Evolutionary conservation across 2,329 filamentous ascomycete genomes (phyloP), one percentile per base, ranked within the genome.

Genomic region (Dothistroma pini): DNA sequence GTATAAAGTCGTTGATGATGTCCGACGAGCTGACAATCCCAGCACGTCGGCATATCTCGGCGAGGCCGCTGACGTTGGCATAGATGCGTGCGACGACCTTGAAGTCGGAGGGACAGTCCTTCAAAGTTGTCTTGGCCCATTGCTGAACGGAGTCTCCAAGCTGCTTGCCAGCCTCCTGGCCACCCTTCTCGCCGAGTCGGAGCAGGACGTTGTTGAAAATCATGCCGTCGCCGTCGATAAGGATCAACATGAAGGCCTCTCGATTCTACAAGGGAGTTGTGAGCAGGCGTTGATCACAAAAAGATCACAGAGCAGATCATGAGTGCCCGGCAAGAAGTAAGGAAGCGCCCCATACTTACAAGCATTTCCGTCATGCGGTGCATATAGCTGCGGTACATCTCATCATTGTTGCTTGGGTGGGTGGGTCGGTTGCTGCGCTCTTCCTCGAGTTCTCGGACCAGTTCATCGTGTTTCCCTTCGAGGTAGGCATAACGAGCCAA

Each of bases 211-310:
- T 63, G 51, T 66, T 67, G 62, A 74, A 74, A 51, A 81, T 70
- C 66, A 87, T 85, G 54, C 82, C 83, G 70, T 88, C 83, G 21
- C 85, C 86, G 62, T 88, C 85, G 21, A 88, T 76, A 1, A 88
- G 74, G 16, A 87, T 81, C 2, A 87, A 75, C 3, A 84, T 81
- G 66, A 86, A 87, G 0, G 84, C 80, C 62, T 84, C 82, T 31
- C 80, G 78, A 25, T 83, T 74, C 72, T 78, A 64, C 12, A 19
- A 38, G 22, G 32, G 47, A 14, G 54, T n/a, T 35, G 44, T 60
- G 44, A 60, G 59, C 34, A 21, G 38, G 19, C 38, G 29, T 11
- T 54, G n/a, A 34, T 1, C 16, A 29, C 7, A 31, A 53, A 29
- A 38, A 16, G 12, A 51, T 31, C 29, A 21, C 25, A 29, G 25